Evolutionary conservation across 2,329 filamentous ascomycete species (phyloP), one percentile per base, ranked within the genome.

Genomic region (Hypoxylon sp.): DNA sequence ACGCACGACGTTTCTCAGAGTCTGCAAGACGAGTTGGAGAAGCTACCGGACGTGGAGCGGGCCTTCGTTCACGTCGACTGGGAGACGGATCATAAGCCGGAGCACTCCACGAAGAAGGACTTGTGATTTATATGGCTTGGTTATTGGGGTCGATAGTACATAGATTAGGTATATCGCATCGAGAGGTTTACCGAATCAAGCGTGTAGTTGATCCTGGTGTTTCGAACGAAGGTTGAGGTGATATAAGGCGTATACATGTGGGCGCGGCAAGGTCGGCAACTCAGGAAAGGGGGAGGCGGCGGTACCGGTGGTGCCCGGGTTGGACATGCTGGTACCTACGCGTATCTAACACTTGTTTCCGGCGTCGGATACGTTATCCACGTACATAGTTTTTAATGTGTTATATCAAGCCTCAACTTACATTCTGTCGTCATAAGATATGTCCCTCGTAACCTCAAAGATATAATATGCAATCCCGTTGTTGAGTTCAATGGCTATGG

Each of bases 41-140:
- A 89, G 59, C 79, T 99, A 67, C 94, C 95, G 0, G 90, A 97
- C 75, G 89, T 98, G 8, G 95, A 98, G 84, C 83, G 95, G 62
- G 93, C 93, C 0, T 98, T 97, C 75, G 95, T 98, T 19, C 95
- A 99, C 77, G 94, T 97, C 17, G 95, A 99, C 77, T 98, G 96
- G 72, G 95, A 98, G 81, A 97, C 94, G 3, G 93, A 91, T 17
- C 95, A 98, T 78, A 94, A 95, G 77, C 94, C 94, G 0, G 94
- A 97, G 81, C 94, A 89, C 72, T 79, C 80, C 13, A 82, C 79
- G 62, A 89, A 88, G 80, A 89, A 89, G 78, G 84, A 89, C 65
- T 65, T 89, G 37, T 89, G 48, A 70, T 59, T 15, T 37, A 26
- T 30, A n/a, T 17, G 2, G 44, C 24, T 30, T 8, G 7, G 28